These are phyloP conservation scores for Plantago coronopus DNA, from an alignment of 305 asterid genomes.

Conservation along the genomic window DNA sequence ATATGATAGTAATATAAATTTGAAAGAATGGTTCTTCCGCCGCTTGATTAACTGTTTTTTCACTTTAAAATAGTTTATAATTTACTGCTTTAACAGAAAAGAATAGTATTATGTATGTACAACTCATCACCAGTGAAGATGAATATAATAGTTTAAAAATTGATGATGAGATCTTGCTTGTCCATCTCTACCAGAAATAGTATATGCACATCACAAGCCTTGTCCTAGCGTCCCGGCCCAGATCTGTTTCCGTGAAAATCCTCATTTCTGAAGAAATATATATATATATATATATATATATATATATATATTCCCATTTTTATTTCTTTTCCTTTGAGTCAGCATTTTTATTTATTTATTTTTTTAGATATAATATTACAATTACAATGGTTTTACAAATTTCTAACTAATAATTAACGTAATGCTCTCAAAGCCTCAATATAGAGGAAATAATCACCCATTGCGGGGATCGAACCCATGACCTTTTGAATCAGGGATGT, in stretches of 20 bases:
- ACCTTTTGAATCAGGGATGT: too few species aligned
- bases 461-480: too few species aligned
- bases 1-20: background rate
- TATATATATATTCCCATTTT: too few species aligned
- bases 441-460: too few species aligned
- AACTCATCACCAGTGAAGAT: slow-evolving; percentile 9
- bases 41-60: slow-evolving; percentile 5
- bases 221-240: slow-evolving; percentile 5
- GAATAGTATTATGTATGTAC: background rate
- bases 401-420: too few species aligned
- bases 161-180: slow-evolving; percentile 5
- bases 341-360: too few species aligned
- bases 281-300: too few species aligned
- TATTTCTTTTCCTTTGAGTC: too few species aligned
- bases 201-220: slow-evolving; percentile 5
- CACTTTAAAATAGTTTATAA: background rate
- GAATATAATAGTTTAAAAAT: background rate
- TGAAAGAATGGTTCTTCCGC: background rate
- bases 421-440: too few species aligned
- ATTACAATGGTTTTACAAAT: too few species aligned
- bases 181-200: slow-evolving; percentile 5
- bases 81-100: background rate
- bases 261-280: too few species aligned
- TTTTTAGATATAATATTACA: too few species aligned
- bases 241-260: background rate